A percentile compares a stretch with the other conserved stretches of the same genome.
These are phyloP conservation scores for Metarhizium humberi DNA, from an alignment of 2,329 filamentous ascomycete species.

Conservation along the genomic window DNA sequence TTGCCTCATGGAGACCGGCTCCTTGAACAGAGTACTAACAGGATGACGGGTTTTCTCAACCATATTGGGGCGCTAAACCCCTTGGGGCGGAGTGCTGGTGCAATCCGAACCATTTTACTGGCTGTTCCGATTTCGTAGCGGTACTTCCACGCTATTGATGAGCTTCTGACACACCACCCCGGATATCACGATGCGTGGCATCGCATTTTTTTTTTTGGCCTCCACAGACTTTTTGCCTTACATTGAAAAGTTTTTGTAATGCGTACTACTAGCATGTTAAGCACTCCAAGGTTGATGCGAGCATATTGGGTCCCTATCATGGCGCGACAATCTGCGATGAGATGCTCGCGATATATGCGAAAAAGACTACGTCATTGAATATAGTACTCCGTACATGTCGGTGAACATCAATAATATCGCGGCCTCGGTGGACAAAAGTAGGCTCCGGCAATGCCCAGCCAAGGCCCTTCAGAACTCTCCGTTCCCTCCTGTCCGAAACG, in stretches of 20 bases:
- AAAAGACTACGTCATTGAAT: too few species aligned
- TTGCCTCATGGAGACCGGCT: conserved; percentile 1
- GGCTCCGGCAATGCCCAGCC: neutral
- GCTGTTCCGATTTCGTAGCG: neutral
- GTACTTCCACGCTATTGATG: conserved; percentile 1
- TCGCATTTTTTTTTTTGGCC: too few species aligned
- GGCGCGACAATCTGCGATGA: too few species aligned
- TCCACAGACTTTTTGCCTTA: neutral
- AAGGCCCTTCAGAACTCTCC: neutral
- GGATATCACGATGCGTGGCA: too few species aligned
- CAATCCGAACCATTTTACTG: neutral
- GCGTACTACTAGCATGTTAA: too few species aligned
- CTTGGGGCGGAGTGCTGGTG: conserved; percentile 5
- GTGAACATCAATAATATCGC: neutral
- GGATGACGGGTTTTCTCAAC: conserved; percentile 12
- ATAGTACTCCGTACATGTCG: too few species aligned
- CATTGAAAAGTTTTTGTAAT: too few species aligned
- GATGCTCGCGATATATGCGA: too few species aligned
- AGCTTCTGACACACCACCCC: too few species aligned
- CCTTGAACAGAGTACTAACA: neutral
- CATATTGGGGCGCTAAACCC: conserved; percentile 12
- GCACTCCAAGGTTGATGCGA: neutral
- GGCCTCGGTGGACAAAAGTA: neutral
- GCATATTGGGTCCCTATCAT: neutral
- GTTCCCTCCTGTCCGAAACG: neutral